Base-by-base conservation (phyloP, 164 flowering plant species). In the Vitis labrusca region DNA sequence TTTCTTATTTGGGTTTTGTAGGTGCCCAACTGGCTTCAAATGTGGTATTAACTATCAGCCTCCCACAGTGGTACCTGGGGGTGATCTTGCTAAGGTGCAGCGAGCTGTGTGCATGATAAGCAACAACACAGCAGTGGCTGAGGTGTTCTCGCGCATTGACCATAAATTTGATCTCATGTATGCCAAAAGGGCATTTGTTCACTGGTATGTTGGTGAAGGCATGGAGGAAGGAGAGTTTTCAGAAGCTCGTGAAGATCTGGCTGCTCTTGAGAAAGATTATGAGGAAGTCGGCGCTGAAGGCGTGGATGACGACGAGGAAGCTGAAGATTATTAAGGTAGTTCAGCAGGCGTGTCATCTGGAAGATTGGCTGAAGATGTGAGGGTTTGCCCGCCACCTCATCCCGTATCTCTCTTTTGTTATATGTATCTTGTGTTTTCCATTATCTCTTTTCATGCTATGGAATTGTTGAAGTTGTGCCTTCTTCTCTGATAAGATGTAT, bases 191-290 rank as follows among this genome's bases (percentile, higher is more conserved):
- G 87, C 85, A 1, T 84, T 84, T 52, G 87, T 84, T 4, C 85
- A 82, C 23, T 82, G 85, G 86, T 84, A 81, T 61, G 86, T 81
- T 54, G 86, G 84, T 56, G 82, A 83, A 74, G 86, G 86, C 10
- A 83, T 83, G 83, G 85, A 84, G 74, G 87, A 84, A 73, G 87
- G 85, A 15, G 87, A 84, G 63, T 84, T 81, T 63, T 84, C 86
- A 5, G 86, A 84, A 67, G 86, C 86, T 10, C 67, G 86, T 30
- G 86, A 84, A 56, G 86, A 84, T 65, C 73, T 83, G 58, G 86
- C 83, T 57, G 79, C 82, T 27, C 71, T 79, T 17, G 80, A 77
- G 65, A 81, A 81, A 32, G 84, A 81, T 65, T 84, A 82, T 56
- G 86, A 84, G 66, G 86, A 84, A 63, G 86, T 84, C 48, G 86